phyloP scores from a whole-genome alignment of 176 grass and related monocot genomes.

The Triticum dicoccoides region DNA sequence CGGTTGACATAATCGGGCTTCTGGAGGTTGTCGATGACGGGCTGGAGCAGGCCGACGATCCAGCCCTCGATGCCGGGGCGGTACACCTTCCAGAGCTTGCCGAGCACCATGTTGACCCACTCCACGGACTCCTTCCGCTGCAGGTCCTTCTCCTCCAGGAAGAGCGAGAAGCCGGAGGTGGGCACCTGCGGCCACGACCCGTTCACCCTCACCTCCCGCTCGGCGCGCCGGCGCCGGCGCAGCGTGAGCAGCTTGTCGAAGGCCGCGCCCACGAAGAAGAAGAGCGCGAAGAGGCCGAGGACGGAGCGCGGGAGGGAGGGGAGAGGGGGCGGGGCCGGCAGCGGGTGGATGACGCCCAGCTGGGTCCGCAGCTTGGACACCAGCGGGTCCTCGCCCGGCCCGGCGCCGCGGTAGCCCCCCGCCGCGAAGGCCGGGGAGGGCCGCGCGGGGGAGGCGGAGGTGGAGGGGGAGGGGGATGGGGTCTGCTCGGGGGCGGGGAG shows the following conservation, averaged over 20 bases:
- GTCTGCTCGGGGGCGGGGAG: neutral
- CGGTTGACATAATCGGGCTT: constrained; percentile 93
- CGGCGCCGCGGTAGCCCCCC: constrained; percentile 20
- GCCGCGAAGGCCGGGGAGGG: constrained; percentile 17
- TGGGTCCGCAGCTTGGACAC: constrained; percentile 88
- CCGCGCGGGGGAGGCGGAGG: neutral
- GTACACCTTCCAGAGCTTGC: constrained; percentile 97
- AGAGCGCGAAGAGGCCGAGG: constrained; percentile 79
- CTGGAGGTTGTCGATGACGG: constrained; percentile 80
- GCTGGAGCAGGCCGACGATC: constrained; percentile 90
- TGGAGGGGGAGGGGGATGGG: neutral
- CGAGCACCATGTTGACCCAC: constrained; percentile 99
- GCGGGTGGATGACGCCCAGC: constrained; percentile 89
- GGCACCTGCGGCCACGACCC: constrained; percentile 93
- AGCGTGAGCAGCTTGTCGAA: constrained; percentile 86
- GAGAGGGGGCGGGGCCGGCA: constrained; percentile 61
- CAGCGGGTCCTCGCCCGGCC: constrained; percentile 60
- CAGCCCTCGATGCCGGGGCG: constrained; percentile 84
- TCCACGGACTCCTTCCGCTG: constrained; percentile 98
- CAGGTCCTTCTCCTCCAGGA: constrained; percentile 96
- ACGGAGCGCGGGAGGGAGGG: constrained; percentile 52
- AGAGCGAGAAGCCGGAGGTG: constrained; percentile 81
- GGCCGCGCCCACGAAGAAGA: constrained; percentile 93
- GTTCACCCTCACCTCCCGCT: constrained; percentile 69
- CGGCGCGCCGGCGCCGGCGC: constrained; percentile 59